Conservation (phyloP, 352 stramenopile species). For the Pythium vanterpoolii region DNA sequence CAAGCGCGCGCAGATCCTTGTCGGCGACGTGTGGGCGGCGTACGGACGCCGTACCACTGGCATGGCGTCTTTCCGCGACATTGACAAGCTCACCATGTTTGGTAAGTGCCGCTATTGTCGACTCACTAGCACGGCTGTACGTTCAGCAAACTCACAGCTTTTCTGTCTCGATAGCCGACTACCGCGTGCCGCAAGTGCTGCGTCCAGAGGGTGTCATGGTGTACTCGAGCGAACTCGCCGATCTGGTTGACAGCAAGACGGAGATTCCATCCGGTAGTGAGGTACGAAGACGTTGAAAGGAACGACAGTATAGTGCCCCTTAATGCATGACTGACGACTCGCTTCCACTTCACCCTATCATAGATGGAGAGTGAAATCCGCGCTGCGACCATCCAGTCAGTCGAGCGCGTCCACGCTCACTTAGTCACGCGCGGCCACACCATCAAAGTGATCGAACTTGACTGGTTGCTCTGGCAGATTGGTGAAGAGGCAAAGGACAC, state of each 20-base stretch:
- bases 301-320: background rate
- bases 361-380: conserved; percentile 85
- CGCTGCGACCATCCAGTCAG: conserved; percentile 78
- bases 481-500: conserved; percentile 75
- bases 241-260: conserved; percentile 48
- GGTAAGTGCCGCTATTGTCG: conserved; percentile 24
- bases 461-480: conserved; percentile 88
- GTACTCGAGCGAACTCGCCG: conserved; percentile 45
- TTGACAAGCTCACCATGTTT: conserved; percentile 88
- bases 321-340: background rate
- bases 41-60: conserved; percentile 55
- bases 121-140: background rate
- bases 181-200: conserved; percentile 84
- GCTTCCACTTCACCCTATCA: background rate
- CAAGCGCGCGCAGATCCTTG: conserved; percentile 89
- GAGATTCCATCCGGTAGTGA: conserved; percentile 62
- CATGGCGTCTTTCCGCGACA: conserved; percentile 71
- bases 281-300: conserved; percentile 24
- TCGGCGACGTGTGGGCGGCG: conserved; percentile 84
- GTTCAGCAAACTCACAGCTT: background rate
- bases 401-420: conserved; percentile 60
- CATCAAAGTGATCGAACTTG: conserved; percentile 77
- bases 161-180: conserved; percentile 72
- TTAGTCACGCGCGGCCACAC: conserved; percentile 31
- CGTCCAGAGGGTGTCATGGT: conserved; percentile 63